Conservation (phyloP, 306 rosid genomes). For the Corylus heterophylla region DNA sequence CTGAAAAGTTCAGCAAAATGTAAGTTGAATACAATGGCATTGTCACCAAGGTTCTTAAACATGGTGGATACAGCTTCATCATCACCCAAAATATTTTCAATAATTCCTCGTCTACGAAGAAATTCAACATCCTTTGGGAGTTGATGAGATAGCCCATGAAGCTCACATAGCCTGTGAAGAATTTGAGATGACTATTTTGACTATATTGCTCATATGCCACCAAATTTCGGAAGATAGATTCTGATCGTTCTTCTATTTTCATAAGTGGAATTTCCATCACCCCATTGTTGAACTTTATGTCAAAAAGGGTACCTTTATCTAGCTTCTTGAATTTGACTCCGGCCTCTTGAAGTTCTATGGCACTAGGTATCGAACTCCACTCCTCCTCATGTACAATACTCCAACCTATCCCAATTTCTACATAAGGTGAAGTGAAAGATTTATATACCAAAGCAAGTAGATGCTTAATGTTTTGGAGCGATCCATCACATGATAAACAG, state of each 20-base stretch:
- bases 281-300: neutral
- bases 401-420: neutral
- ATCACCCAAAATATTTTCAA: neutral
- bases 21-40: neutral
- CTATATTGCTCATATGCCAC: constrained; percentile 5
- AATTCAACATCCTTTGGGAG: neutral
- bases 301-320: neutral
- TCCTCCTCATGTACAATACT: neutral
- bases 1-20: neutral
- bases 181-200: no score
- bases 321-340: neutral
- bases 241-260: neutral
- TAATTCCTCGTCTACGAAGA: neutral
- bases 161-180: neutral
- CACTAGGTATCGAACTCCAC: neutral
- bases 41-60: neutral
- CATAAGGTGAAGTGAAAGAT: neutral
- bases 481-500: no score
- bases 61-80: neutral
- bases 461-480: neutral
- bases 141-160: neutral
- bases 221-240: neutral
- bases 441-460: neutral
- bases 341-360: neutral
- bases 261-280: neutral